Conservation (phyloP, 139 green algal genomes). For the Marvania coccoides region DNA sequence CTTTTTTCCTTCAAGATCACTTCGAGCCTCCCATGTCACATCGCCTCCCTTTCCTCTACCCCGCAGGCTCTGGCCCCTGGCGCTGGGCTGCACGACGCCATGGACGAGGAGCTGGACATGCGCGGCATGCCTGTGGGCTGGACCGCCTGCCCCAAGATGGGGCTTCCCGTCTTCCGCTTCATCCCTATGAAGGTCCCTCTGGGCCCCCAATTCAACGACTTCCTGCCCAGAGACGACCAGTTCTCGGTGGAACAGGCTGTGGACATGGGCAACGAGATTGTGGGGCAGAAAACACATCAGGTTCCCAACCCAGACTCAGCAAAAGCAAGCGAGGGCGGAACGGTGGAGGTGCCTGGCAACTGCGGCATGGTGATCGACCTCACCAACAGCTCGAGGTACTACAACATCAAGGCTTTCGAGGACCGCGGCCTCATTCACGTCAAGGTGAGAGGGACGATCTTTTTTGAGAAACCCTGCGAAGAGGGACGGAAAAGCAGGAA, state of each 20-base stretch:
- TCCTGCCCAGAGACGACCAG: slow-evolving; percentile 1
- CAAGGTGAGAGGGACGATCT: slow-evolving; percentile 29
- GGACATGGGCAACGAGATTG: neutral
- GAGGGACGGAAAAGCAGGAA: no score
- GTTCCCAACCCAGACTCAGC: no score
- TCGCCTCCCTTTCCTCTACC: neutral
- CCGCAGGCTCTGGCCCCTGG: neutral
- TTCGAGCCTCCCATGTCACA: neutral
- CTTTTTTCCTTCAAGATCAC: neutral
- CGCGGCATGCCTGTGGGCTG: slow-evolving; percentile 21
- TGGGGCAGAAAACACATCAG: no score
- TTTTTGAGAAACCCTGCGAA: neutral
- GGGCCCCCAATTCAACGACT: slow-evolving; percentile 11
- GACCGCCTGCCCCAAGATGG: slow-evolving; percentile 17
- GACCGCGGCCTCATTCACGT: slow-evolving; percentile 32
- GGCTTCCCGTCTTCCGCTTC: slow-evolving; percentile 16
- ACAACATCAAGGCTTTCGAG: slow-evolving; percentile 49
- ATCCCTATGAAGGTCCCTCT: slow-evolving; percentile 33
- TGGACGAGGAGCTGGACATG: slow-evolving; percentile 25
- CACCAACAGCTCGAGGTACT: slow-evolving; percentile 88
- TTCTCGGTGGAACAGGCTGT: slow-evolving; percentile 15
- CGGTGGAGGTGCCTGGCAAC: neutral
- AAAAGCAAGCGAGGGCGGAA: neutral
- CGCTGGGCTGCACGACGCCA: neutral
- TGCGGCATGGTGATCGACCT: slow-evolving; percentile 80